Conservation (phyloP, 352 stramenopile genomes). For the Phytopythium cucurbitacearum region DNA sequence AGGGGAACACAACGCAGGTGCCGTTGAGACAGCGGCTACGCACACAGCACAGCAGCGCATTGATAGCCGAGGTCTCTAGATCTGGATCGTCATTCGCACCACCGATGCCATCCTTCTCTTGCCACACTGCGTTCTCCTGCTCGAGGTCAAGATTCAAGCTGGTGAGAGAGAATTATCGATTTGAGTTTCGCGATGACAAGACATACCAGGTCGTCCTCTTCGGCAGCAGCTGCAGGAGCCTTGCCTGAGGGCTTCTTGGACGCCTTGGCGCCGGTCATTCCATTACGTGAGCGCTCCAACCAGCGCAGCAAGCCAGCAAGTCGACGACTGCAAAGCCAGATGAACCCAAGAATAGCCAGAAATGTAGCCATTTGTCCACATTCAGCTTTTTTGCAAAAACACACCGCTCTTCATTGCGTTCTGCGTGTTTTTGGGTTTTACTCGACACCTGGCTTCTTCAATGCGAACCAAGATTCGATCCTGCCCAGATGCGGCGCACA, state of each 20-base stretch:
- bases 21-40: conserved; percentile 52
- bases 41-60: conserved; percentile 56
- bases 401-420: no score
- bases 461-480: no score
- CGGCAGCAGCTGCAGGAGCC: not conserved
- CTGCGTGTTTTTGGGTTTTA: no score
- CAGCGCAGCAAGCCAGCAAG: no score
- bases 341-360: no score
- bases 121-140: conserved; percentile 57
- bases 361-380: no score
- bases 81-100: conserved; percentile 11
- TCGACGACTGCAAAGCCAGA: no score
- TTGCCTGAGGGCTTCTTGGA: not conserved
- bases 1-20: conserved; percentile 53
- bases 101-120: conserved; percentile 37
- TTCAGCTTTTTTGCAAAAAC: no score
- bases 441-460: no score
- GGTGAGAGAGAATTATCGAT: not conserved
- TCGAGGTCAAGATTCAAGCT: conserved; percentile 5
- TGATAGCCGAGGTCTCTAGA: conserved; percentile 30
- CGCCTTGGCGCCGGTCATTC: not conserved
- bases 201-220: conserved; percentile 5
- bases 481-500: no score
- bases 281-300: no score
- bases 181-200: not conserved